Conservation (phyloP, 2,329 filamentous ascomycete species). For the Trichoderma hamatum region DNA sequence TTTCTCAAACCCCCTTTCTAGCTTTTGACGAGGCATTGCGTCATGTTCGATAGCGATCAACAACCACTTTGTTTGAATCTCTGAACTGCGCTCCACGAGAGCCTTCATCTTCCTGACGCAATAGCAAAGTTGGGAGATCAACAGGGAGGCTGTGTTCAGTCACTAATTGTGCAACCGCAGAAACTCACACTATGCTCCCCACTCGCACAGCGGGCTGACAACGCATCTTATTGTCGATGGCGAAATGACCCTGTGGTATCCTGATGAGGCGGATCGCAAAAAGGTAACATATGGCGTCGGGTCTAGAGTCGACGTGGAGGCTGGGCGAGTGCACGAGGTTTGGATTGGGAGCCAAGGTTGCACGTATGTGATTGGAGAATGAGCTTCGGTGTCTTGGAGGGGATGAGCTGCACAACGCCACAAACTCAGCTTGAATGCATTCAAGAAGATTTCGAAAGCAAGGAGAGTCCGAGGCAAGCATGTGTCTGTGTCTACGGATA, state of each 20-base stretch:
- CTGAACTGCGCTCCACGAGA: background rate
- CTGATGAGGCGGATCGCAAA: slow-evolving; percentile 56
- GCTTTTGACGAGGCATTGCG: background rate
- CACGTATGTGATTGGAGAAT: slow-evolving; percentile 66
- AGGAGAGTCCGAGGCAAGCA: background rate
- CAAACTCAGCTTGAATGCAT: background rate
- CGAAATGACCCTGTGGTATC: slow-evolving; percentile 68
- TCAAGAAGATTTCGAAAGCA: background rate
- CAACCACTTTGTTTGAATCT: background rate
- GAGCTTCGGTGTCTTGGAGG: background rate
- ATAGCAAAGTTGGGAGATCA: background rate
- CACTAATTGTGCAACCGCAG: slow-evolving; percentile 43
- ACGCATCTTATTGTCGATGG: slow-evolving; percentile 71
- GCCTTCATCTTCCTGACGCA: background rate
- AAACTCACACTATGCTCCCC: slow-evolving; percentile 69
- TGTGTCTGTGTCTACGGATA: background rate
- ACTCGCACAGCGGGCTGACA: slow-evolving; percentile 65
- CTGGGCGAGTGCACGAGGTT: slow-evolving; percentile 66
- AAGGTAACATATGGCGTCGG: slow-evolving; percentile 64
- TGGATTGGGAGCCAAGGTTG: slow-evolving; percentile 69
- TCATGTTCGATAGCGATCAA: background rate
- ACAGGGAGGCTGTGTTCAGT: slow-evolving; percentile 14
- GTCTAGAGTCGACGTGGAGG: slow-evolving; percentile 67
- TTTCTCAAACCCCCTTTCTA: background rate
- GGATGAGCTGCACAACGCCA: background rate